Conservation (phyloP, 2,329 filamentous ascomycete species). For the Botrytis pseudocinerea region DNA sequence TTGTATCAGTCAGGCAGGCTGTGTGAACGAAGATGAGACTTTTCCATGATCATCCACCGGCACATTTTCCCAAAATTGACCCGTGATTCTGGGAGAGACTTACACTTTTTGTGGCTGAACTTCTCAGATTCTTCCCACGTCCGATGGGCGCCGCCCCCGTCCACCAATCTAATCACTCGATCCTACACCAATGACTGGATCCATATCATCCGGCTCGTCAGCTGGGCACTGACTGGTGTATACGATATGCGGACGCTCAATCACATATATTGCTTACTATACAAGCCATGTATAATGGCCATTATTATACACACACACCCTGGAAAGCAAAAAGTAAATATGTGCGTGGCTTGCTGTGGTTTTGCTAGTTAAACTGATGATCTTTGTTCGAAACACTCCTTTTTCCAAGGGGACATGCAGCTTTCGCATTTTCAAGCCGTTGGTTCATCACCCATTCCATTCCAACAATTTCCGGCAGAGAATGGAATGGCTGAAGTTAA, state of each 20-base stretch:
- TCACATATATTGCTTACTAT: slow-evolving; percentile 1
- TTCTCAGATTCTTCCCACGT: slow-evolving; percentile 9
- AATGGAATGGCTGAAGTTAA: neutral
- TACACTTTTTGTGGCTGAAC: slow-evolving; percentile 22
- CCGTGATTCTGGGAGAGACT: slow-evolving; percentile 19
- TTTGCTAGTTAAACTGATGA: neutral
- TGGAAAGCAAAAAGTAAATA: neutral
- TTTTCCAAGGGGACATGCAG: slow-evolving; percentile 17
- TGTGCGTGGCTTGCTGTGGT: neutral
- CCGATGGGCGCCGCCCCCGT: neutral
- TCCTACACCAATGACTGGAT: slow-evolving; percentile 2
- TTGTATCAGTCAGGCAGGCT: slow-evolving; percentile 18
- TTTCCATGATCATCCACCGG: slow-evolving; percentile 13
- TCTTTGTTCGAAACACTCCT: slow-evolving; percentile 14
- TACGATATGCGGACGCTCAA: neutral
- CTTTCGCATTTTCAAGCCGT: neutral
- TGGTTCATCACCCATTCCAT: neutral
- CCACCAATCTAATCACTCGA: neutral
- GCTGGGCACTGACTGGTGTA: slow-evolving; percentile 7
- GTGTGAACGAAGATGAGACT: slow-evolving; percentile 11
- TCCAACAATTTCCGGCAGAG: slow-evolving; percentile 6
- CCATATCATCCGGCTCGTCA: slow-evolving; percentile 12
- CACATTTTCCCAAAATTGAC: slow-evolving; percentile 8
- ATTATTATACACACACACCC: neutral
- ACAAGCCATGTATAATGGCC: neutral